Conservation (phyloP, 2,329 filamentous ascomycete genomes). For the Pseudohalonectria lignicola region DNA sequence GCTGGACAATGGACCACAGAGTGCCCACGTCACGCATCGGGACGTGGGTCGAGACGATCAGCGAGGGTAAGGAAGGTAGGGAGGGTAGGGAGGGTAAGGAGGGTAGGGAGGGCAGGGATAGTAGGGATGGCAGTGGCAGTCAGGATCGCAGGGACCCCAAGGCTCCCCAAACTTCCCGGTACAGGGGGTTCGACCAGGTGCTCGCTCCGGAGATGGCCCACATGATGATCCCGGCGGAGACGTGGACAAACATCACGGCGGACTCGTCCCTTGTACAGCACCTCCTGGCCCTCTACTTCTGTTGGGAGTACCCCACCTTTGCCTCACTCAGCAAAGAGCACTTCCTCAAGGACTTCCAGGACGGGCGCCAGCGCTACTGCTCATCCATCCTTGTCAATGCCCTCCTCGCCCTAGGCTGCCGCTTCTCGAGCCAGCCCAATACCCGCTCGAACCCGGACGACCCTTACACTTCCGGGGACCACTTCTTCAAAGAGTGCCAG, state of each 20-base stretch:
- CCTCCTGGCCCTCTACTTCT: conserved; percentile 58
- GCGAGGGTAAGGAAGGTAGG: too few species aligned
- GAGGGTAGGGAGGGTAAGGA: too few species aligned
- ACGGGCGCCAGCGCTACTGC: conserved; percentile 53
- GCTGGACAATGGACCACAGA: conserved; percentile 28
- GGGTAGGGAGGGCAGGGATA: too few species aligned
- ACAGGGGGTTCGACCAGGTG: conserved; percentile 33
- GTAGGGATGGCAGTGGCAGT: too few species aligned
- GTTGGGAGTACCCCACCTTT: conserved; percentile 68
- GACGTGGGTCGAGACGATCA: conserved; percentile 35
- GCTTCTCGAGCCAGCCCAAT: conserved; percentile 54
- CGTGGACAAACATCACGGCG: conserved; percentile 51
- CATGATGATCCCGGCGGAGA: conserved; percentile 26
- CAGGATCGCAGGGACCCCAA: too few species aligned
- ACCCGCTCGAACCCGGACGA: conserved; percentile 53
- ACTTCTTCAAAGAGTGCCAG: conserved; percentile 62
- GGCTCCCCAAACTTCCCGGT: conserved; percentile 12
- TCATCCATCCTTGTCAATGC: conserved; percentile 57
- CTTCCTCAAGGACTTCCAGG: conserved; percentile 54
- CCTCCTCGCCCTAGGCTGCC: conserved; percentile 53
- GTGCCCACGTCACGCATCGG: conserved; percentile 33
- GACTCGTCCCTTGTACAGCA: conserved; percentile 50
- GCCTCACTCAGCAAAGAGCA: conserved; percentile 61
- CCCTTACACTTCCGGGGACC: conserved; percentile 55
- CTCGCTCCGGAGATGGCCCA: conserved; percentile 34